Base-by-base conservation (phyloP, 805 yeast genomes). In the Metschnikowia aberdeeniae region DNA sequence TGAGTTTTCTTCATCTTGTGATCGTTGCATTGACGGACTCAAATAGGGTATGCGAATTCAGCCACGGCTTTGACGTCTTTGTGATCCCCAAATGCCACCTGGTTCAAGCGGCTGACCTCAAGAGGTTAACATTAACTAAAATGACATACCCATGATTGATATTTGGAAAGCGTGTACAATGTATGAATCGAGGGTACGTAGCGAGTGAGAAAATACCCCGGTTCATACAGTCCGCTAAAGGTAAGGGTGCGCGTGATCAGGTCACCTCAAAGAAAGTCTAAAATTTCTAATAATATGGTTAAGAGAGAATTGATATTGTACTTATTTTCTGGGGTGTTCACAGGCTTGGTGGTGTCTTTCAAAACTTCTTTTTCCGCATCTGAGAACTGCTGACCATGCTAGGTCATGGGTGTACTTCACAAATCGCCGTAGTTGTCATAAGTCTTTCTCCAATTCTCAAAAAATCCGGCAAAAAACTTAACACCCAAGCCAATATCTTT, bases 401-500 rank as follows among this genome's bases (percentile, higher is more conserved):
- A 22, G 26, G 6, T 22, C 26, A 22, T 22, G 8, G 8, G 26
- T 22, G 26, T 22, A 8, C 4, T 4, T 42, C 61, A 77, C 49
- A 78, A 66, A 44, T 77, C 81, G 29, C 70, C 77, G 57, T 72
- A 81, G 22, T 65, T 55, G 47, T 78, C 77, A 63, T 77, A 76
- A 34, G 80, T 79, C 8, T 63, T 64, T 61, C 82, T 76, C 92
- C 93, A 86, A 52, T 77, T 68, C 39, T 75, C 61, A 64, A 77
- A 84, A 66, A 85, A 87, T 1, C 85, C 85, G 47, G 70, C 72
- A 71, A 86, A 86, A 64, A 82, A 84, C 60, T 82, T 79, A 41
- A 80, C 76, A 35, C 86, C 95, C 43, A 85, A 70, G 39, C 87
- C 89, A 47, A 86, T 75, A 59, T 88, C 96, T 60, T 81, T 77